These are phyloP conservation scores for Macrotyloma uniflorum DNA, from an alignment of 306 rosid species.

Conservation along the genomic window DNA sequence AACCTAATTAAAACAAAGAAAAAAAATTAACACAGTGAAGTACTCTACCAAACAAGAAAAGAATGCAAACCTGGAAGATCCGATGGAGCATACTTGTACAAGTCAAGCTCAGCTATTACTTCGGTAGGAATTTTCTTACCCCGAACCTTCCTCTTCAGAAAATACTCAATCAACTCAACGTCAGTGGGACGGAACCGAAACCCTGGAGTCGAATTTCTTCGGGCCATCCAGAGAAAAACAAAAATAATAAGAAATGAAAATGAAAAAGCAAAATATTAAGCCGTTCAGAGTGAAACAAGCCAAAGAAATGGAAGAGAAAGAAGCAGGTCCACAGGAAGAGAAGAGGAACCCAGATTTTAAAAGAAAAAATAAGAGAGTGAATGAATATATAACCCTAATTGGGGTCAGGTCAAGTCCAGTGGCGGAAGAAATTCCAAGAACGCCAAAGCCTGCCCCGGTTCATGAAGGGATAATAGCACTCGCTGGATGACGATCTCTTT, in stretches of 20 bases:
- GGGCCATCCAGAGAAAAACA: conserved; percentile 34
- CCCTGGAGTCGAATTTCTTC: conserved; percentile 60
- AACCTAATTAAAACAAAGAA: not conserved
- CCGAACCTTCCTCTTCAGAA: conserved; percentile 68
- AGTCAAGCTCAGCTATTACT: conserved; percentile 65
- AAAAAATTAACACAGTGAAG: not conserved
- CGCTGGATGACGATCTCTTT: conserved; percentile 40
- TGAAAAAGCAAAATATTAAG: conserved; percentile 18
- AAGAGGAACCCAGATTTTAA: not conserved
- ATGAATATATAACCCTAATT: conserved; percentile 32
- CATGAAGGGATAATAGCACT: conserved; percentile 46
- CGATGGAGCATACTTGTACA: conserved; percentile 76
- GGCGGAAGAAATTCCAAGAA: conserved; percentile 51
- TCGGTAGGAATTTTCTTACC: conserved; percentile 41
- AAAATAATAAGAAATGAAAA: not conserved
- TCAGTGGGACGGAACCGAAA: conserved; percentile 90
- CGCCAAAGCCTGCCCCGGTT: conserved; percentile 57
- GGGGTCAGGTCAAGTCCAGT: conserved; percentile 51
- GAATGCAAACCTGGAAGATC: conserved; percentile 79
- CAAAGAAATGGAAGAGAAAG: not conserved
- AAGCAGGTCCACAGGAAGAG: not conserved
- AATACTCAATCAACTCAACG: conserved; percentile 66
- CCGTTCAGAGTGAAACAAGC: conserved; percentile 25
- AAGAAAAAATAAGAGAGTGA: not conserved
- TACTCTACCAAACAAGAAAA: not conserved